Base-by-base conservation (phyloP, 306 rosid genomes). In the Geum urbanum region DNA sequence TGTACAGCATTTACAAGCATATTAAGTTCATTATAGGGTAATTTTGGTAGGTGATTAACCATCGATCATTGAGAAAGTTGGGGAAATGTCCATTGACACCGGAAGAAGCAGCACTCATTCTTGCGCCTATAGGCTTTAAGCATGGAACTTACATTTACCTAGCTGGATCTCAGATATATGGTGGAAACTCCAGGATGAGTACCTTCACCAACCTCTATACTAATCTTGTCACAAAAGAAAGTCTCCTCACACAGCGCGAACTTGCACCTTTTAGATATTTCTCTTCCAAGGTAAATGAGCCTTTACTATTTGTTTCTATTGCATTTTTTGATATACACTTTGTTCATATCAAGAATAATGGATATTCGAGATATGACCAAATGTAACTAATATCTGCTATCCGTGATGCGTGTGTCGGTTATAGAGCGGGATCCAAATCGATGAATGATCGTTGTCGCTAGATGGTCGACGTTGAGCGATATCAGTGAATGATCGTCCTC, bases 1-100 rank as follows among this genome's bases (percentile, higher is more conserved):
- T n/a, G n/a, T n/a, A n/a, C n/a, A n/a, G n/a, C n/a, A n/a, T n/a
- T n/a, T n/a, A n/a, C n/a, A n/a, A n/a, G n/a, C n/a, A n/a, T n/a
- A n/a, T n/a, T n/a, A n/a, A n/a, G n/a, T n/a, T n/a, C n/a, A n/a
- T n/a, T n/a, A n/a, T n/a, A n/a, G n/a, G n/a, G n/a, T n/a, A n/a
- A n/a, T n/a, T n/a, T n/a, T n/a, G n/a, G n/a, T n/a, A n/a, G n/a
- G n/a, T n/a, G n/a, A n/a, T n/a, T n/a, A n/a, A n/a, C n/a, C n/a
- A n/a, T n/a, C n/a, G n/a, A n/a, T n/a, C n/a, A n/a, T n/a, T n/a
- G 88, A 87, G 99, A 78, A 81, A 79, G 79, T 60, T 76, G 71
- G 99, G 99, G 46, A 88, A 85, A 83, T 94, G 99, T 44, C 99
- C 96, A 13, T 83, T 90, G 86, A 87, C 97, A 51, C 99, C 97